Percentiles rank a stretch among this genome's conserved stretches.
Conservation (phyloP, 2,329 filamentous ascomycete species). For the Anisogramma anomala region DNA sequence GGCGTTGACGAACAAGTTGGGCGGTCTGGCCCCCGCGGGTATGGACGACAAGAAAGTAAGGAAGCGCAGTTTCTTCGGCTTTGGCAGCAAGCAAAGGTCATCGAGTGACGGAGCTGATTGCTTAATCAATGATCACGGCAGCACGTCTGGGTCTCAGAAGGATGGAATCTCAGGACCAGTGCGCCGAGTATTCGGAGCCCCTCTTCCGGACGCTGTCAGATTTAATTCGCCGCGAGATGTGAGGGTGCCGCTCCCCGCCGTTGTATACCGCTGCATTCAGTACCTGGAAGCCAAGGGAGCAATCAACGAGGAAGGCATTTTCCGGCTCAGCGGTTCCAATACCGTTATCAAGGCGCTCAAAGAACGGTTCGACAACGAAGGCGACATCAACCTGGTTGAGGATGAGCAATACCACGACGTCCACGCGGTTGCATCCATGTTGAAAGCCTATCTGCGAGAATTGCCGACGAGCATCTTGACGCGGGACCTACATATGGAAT, state of each 20-base stretch:
- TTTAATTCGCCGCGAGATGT: slow-evolving; percentile 64
- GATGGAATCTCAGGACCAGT: slow-evolving; percentile 39
- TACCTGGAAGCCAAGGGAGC: slow-evolving; percentile 79
- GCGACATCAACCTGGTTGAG: slow-evolving; percentile 74
- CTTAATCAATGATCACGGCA: slow-evolving; percentile 38
- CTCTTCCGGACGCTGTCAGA: slow-evolving; percentile 75
- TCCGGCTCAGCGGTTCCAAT: slow-evolving; percentile 93
- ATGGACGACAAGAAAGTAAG: slow-evolving; percentile 66
- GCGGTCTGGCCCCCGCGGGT: slow-evolving; percentile 31
- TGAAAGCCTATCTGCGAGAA: slow-evolving; percentile 90
- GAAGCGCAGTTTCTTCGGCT: slow-evolving; percentile 69
- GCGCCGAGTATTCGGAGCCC: slow-evolving; percentile 71
- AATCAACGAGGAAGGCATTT: slow-evolving; percentile 82
- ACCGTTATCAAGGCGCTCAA: slow-evolving; percentile 82
- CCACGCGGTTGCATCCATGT: slow-evolving; percentile 83
- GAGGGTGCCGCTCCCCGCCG: slow-evolving; percentile 69
- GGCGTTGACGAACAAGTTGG: slow-evolving; percentile 70
- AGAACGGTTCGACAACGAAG: slow-evolving; percentile 87
- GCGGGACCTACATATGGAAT: slow-evolving; percentile 78
- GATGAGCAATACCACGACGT: slow-evolving; percentile 88
- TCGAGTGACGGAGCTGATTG: slow-evolving; percentile 49
- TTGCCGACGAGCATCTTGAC: slow-evolving; percentile 85
- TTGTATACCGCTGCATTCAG: slow-evolving; percentile 91
- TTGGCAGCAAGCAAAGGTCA: slow-evolving; percentile 47
- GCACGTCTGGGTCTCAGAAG: slow-evolving; percentile 30